phyloP scores from a whole-genome alignment of 192 early-diverging fungal species.

The Backusella tarrabulga region DNA sequence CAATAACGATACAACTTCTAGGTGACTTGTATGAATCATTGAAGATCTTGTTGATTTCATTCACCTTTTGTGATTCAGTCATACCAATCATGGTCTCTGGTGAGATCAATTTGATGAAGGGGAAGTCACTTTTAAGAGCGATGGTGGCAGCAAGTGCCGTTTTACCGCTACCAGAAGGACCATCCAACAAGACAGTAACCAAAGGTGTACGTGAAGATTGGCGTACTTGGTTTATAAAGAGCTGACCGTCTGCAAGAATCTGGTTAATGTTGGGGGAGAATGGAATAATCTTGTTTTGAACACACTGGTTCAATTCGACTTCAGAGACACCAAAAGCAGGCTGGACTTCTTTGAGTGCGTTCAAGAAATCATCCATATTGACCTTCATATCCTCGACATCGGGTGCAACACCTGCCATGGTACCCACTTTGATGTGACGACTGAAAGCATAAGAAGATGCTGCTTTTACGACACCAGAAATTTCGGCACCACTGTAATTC shows the following conservation, averaged over 20 bases:
- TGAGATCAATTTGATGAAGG: conserved; percentile 96
- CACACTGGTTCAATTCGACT: conserved; percentile 83
- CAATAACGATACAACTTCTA: conserved; percentile 90
- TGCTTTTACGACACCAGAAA: conserved; percentile 88
- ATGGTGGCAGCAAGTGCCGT: conserved; percentile 96
- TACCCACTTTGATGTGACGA: conserved; percentile 91
- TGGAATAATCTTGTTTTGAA: conserved; percentile 83
- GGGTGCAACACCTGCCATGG: conserved; percentile 71
- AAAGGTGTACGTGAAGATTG: conserved; percentile 83
- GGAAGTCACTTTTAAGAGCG: conserved; percentile 87
- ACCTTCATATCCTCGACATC: conserved; percentile 93
- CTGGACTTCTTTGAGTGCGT: conserved; percentile 88
- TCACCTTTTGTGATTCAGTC: conserved; percentile 79
- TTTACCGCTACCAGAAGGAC: conserved; percentile 87
- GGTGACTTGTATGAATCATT: conserved; percentile 97
- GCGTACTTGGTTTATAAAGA: conserved; percentile 73
- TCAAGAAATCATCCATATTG: conserved; percentile 79
- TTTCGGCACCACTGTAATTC: conserved; percentile 98
- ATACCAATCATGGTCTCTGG: conserved; percentile 96
- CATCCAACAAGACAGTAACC: conserved; percentile 88
- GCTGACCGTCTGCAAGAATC: conserved; percentile 53
- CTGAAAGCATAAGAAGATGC: conserved; percentile 96
- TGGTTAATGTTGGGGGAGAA: conserved; percentile 56
- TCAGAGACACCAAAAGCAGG: conserved; percentile 95
- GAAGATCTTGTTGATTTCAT: conserved; percentile 90